Percentiles rank a stretch among this genome's conserved stretches.
Evolutionary conservation across 2,329 filamentous ascomycete genomes (phyloP).

Genomic region (Massarina eburnea): DNA sequence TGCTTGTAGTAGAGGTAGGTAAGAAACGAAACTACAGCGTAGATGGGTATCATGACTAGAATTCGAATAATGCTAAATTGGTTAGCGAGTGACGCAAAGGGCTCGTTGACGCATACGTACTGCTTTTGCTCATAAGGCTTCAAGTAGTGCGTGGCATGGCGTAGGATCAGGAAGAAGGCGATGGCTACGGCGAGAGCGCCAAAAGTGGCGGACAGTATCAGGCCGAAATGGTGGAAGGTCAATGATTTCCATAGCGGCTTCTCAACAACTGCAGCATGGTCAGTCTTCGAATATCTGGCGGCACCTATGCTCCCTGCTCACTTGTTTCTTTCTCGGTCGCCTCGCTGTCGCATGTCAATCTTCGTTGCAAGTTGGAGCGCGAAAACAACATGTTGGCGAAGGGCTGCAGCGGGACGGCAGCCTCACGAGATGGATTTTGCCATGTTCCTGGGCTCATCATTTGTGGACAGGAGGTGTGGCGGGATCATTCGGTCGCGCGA

Average conservation of each 20-base stretch:
- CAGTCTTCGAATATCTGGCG: slow-evolving; percentile 1
- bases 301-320: slow-evolving; percentile 34
- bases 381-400: not conserved
- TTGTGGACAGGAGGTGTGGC: not conserved
- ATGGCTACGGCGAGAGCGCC: slow-evolving; percentile 54
- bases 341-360: slow-evolving; percentile 18
- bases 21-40: slow-evolving; percentile 72
- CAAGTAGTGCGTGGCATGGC: slow-evolving; percentile 62
- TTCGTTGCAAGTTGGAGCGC: not conserved
- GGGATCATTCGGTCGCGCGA: slow-evolving; percentile 8
- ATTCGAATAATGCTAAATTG: slow-evolving; percentile 74
- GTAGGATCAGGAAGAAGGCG: slow-evolving; percentile 57
- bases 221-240: slow-evolving; percentile 60
- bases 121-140: slow-evolving; percentile 63
- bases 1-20: slow-evolving; percentile 74
- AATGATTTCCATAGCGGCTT: slow-evolving; percentile 55
- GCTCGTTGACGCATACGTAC: slow-evolving; percentile 40
- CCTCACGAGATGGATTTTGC: too few relatives aligned
- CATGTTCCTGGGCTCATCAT: too few relatives aligned
- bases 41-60: slow-evolving; percentile 84
- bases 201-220: slow-evolving; percentile 57
- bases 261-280: slow-evolving; percentile 43
- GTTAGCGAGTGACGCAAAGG: slow-evolving; percentile 13
- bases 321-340: slow-evolving; percentile 24
- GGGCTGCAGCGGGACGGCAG: not conserved